Evolutionary conservation across 208 protist genomes (phyloP).

Genomic region (Entamoeba histolytica): DNA sequence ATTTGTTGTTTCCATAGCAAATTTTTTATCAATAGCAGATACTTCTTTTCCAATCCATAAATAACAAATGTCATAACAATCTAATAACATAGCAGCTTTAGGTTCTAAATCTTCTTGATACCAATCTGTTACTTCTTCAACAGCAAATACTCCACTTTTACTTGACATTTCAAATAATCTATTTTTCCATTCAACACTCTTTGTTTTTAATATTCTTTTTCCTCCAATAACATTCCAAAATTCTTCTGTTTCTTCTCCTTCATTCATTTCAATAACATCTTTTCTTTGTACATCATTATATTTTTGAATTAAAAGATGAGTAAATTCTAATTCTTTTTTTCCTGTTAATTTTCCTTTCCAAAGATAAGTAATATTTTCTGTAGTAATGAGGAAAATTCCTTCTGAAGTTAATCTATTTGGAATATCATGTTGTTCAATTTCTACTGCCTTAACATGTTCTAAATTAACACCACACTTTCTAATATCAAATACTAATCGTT

Average conservation of each 20-base stretch:
- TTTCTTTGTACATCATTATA: neutral
- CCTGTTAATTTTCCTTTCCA: neutral
- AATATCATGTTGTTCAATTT: neutral
- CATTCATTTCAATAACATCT: neutral
- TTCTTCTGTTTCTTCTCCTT: slow-evolving; percentile 6
- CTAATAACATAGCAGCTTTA: neutral
- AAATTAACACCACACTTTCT: neutral
- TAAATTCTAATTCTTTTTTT: neutral
- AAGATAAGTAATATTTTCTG: neutral
- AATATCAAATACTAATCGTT: neutral
- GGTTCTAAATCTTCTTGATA: slow-evolving; percentile 12
- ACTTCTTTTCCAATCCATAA: neutral
- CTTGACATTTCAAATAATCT: slow-evolving; percentile 6
- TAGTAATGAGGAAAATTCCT: neutral
- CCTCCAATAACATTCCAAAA: slow-evolving; percentile 8
- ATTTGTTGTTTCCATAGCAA: neutral
- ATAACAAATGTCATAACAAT: neutral
- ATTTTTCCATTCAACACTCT: neutral
- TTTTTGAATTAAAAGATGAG: neutral
- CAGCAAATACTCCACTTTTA: neutral
- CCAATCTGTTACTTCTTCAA: slow-evolving; percentile 10
- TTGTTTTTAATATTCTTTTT: neutral
- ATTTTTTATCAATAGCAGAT: neutral
- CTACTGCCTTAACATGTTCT: neutral
- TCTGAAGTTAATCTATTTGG: neutral